Evolutionary conservation across 768 basidiomycete species (phyloP).

Genomic region (Cyclocybe cylindracea): DNA sequence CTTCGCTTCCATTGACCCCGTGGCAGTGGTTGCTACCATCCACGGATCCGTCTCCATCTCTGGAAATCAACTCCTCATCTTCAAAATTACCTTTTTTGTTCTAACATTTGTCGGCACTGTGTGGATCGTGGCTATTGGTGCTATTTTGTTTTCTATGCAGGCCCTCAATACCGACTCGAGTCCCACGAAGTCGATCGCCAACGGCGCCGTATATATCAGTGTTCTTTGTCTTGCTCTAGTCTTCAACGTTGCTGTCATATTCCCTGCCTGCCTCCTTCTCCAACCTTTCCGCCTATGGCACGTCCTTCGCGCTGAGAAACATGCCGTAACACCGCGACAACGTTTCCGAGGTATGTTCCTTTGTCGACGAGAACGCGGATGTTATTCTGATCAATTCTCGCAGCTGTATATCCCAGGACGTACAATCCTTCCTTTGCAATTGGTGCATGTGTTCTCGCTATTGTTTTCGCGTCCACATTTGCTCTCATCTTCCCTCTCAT

Average conservation of each 20-base stretch:
- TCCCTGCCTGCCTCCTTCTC: conserved; percentile 72
- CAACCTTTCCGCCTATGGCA: conserved; percentile 67
- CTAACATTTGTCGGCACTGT: conserved; percentile 53
- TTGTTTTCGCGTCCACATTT: conserved; percentile 75
- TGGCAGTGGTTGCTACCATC: conserved; percentile 51
- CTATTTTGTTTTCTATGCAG: conserved; percentile 67
- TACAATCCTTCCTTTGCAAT: conserved; percentile 72
- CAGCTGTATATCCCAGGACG: conserved; percentile 69
- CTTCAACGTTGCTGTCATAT: conserved; percentile 65
- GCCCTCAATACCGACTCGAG: conserved; percentile 47
- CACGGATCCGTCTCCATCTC: conserved; percentile 66
- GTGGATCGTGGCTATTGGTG: conserved; percentile 67
- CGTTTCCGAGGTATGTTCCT: conserved; percentile 66
- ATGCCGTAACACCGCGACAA: conserved; percentile 74
- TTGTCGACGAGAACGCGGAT: conserved; percentile 4
- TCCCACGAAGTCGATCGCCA: conserved; percentile 51
- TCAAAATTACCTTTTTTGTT: conserved; percentile 65
- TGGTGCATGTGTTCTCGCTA: conserved; percentile 63
- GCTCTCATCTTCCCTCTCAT: conserved; percentile 77
- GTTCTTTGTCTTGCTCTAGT: conserved; percentile 58
- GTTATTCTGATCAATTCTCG: conserved; percentile 6
- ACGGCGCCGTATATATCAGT: conserved; percentile 74
- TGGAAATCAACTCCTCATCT: conserved; percentile 55
- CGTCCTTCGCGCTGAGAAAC: conserved; percentile 53
- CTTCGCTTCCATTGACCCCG: conserved; percentile 7